Evolutionary conservation across 345 rosid genomes (phyloP).

Genomic region (Chamaenerion angustifolium): DNA sequence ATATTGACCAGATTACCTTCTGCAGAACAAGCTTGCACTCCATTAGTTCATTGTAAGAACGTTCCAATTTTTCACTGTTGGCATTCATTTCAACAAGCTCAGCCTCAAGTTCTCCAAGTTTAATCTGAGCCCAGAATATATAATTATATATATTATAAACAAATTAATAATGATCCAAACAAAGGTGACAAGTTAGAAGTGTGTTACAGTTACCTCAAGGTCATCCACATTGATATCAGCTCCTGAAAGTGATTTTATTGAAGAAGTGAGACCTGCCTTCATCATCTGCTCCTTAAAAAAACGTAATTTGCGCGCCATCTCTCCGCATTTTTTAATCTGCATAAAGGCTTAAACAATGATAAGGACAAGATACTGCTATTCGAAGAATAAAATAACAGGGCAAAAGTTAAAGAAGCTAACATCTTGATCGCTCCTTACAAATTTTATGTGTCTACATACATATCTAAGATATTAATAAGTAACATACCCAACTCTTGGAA

Average conservation of each 20-base stretch:
- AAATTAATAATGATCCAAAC: slow-evolving; percentile 1
- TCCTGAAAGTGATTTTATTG: slow-evolving; percentile 21
- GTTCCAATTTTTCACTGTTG: slow-evolving; percentile 73
- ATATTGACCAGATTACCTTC: slow-evolving; percentile 40
- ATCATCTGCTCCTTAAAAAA: slow-evolving; percentile 87
- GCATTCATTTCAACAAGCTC: slow-evolving; percentile 88
- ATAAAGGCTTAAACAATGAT: slow-evolving; percentile 7
- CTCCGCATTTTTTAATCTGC: slow-evolving; percentile 81
- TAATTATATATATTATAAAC: background rate
- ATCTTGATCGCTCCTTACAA: too few species aligned
- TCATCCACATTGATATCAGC: slow-evolving; percentile 47
- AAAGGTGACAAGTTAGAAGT: background rate
- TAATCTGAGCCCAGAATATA: slow-evolving; percentile 24
- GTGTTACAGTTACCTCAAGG: slow-evolving; percentile 42
- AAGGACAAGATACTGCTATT: background rate
- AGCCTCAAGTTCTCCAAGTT: slow-evolving; percentile 87
- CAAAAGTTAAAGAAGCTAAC: background rate
- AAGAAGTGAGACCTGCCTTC: slow-evolving; percentile 51
- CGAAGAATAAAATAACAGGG: background rate
- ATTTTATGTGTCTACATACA: too few species aligned
- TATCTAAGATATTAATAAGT: too few species aligned
- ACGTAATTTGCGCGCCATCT: slow-evolving; percentile 81
- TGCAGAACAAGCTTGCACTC: slow-evolving; percentile 79
- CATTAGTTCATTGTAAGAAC: slow-evolving; percentile 59
- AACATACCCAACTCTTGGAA: too few species aligned